Conservation (phyloP, 2,329 filamentous ascomycete species). For the Arthroderma uncinatum region DNA sequence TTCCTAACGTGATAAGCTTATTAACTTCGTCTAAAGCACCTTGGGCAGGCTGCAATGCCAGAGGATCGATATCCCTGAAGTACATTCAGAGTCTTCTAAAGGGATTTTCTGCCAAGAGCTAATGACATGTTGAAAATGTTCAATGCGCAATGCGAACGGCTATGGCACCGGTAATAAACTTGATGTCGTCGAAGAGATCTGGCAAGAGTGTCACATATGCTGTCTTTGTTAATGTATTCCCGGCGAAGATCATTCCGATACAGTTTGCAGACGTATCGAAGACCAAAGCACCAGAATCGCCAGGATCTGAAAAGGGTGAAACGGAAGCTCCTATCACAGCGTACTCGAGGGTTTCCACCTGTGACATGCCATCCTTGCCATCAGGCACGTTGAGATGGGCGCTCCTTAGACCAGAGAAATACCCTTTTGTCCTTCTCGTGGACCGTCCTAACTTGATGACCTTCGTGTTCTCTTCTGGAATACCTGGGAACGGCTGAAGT, state of each 20-base stretch:
- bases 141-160: neutral
- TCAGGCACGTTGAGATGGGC: neutral
- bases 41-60: no score
- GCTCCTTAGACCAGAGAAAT: neutral
- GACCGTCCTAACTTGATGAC: neutral
- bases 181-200: neutral
- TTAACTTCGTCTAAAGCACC: no score
- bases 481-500: neutral
- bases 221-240: neutral
- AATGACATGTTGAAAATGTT: no score
- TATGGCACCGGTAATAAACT: neutral
- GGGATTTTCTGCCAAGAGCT: no score
- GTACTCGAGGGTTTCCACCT: neutral
- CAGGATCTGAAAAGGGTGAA: neutral
- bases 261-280: slow-evolving; percentile 1
- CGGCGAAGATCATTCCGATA: slow-evolving; percentile 7
- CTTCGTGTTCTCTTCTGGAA: neutral
- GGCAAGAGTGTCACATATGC: slow-evolving; percentile 5
- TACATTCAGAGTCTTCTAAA: no score
- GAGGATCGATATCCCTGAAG: no score
- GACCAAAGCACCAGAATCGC: slow-evolving; percentile 6
- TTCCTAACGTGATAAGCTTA: no score
- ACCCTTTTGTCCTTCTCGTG: neutral
- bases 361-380: neutral
- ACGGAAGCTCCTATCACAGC: neutral